Conservation (phyloP, 2,329 filamentous ascomycete species). For the Cladophialophora immunda region DNA sequence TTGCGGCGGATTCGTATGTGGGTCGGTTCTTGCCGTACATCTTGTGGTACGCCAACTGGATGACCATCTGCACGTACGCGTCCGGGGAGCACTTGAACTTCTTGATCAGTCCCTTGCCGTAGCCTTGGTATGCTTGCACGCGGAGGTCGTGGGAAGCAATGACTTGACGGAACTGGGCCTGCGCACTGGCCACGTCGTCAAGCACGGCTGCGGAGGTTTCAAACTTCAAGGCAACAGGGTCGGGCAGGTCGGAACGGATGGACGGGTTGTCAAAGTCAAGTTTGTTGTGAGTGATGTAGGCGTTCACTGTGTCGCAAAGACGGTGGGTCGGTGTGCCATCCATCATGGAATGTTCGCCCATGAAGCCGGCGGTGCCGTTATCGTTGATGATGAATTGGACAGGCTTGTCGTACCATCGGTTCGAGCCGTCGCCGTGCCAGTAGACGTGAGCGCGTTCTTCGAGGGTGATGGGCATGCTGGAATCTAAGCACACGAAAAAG, state of each 20-base stretch:
- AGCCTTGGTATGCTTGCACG: conserved; percentile 95
- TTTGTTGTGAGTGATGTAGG: conserved; percentile 91
- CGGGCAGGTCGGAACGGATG: conserved; percentile 82
- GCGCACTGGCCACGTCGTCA: conserved; percentile 79
- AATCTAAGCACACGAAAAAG: conserved; percentile 92
- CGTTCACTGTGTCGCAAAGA: conserved; percentile 91
- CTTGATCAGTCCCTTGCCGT: conserved; percentile 98
- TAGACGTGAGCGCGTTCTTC: conserved; percentile 96
- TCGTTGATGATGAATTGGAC: conserved; percentile 98
- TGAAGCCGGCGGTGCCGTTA: conserved; percentile 96
- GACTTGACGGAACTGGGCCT: conserved; percentile 78
- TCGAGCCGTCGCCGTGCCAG: conserved; percentile 96
- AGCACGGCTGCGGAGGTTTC: conserved; percentile 77
- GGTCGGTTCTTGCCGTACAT: conserved; percentile 98
- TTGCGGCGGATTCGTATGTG: conserved; percentile 96
- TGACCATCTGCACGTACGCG: conserved; percentile 97
- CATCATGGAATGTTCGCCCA: conserved; percentile 99
- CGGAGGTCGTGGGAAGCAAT: conserved; percentile 89
- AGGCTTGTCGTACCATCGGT: conserved; percentile 98
- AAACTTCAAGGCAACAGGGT: conserved; percentile 81
- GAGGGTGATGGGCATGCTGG: conserved; percentile 87
- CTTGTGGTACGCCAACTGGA: conserved; percentile 97
- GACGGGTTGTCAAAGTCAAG: conserved; percentile 83
- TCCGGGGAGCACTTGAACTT: conserved; percentile 99
- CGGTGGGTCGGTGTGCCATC: conserved; percentile 97